Conservation (phyloP, 1,139 yeast species). For the Yueomyces sp. region DNA sequence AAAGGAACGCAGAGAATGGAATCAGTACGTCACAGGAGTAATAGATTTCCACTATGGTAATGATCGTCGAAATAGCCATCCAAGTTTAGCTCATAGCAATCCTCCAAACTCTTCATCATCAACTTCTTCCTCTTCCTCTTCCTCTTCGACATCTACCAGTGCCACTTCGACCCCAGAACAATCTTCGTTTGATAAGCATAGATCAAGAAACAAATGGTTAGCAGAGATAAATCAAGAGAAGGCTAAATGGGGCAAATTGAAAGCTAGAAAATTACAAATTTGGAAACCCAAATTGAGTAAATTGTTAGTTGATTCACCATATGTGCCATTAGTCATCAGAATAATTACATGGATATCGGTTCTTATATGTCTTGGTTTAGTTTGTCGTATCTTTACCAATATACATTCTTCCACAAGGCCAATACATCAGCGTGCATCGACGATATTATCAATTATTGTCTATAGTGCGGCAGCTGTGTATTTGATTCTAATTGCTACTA, state of each 20-base stretch:
- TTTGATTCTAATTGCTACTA: conserved; percentile 70
- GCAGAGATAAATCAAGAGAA: conserved; percentile 16
- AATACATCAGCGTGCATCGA: conserved; percentile 74
- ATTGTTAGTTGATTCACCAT: conserved; percentile 60
- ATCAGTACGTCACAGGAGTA: conserved; percentile 16
- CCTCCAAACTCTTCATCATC: neutral
- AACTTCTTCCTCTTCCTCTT: neutral
- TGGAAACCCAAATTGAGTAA: conserved; percentile 51
- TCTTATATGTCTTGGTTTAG: conserved; percentile 51
- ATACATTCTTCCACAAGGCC: conserved; percentile 29
- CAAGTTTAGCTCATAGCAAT: neutral
- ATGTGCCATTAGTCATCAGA: conserved; percentile 67
- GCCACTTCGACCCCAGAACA: neutral
- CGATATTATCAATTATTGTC: conserved; percentile 83
- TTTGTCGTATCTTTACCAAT: conserved; percentile 46
- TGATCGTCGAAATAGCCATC: neutral
- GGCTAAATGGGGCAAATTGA: conserved; percentile 19
- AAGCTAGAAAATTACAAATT: conserved; percentile 45
- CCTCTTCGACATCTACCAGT: neutral
- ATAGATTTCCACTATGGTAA: conserved; percentile 17
- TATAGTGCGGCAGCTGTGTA: conserved; percentile 71
- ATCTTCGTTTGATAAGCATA: neutral
- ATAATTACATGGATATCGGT: conserved; percentile 38
- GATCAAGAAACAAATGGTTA: conserved; percentile 7
- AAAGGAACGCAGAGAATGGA: conserved; percentile 22